phyloP scores from a whole-genome alignment of 768 basidiomycete species.

The Tulasnella sp. region DNA sequence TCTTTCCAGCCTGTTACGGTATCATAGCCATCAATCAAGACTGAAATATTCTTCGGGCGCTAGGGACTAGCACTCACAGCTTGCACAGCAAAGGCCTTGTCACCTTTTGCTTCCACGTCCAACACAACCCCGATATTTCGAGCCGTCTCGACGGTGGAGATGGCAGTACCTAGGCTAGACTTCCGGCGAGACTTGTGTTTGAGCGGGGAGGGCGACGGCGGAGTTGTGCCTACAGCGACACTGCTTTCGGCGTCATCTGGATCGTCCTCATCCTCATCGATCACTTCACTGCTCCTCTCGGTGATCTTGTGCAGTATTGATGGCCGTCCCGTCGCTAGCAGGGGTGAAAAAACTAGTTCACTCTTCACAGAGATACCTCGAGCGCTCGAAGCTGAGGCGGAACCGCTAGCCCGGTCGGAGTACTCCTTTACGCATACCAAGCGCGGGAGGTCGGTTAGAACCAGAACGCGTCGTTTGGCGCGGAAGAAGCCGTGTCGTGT shows the following conservation, averaged over 20 bases:
- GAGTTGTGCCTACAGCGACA: neutral
- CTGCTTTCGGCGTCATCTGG: neutral
- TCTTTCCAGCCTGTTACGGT: neutral
- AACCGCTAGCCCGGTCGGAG: neutral
- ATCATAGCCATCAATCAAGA: neutral
- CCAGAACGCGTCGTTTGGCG: conserved; percentile 13
- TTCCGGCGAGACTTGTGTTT: neutral
- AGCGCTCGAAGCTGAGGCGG: neutral
- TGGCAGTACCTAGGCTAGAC: neutral
- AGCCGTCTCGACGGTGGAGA: neutral
- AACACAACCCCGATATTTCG: neutral
- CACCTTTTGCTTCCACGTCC: conserved; percentile 9
- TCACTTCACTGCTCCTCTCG: neutral
- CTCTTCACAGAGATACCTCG: neutral
- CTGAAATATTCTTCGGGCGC: neutral
- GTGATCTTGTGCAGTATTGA: conserved; percentile 11
- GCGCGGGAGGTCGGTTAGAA: conserved; percentile 14
- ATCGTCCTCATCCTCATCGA: neutral
- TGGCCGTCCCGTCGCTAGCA: neutral
- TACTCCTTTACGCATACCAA: conserved; percentile 13
- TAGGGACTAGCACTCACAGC: neutral
- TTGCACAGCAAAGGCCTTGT: conserved; percentile 2
- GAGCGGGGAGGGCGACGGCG: neutral
- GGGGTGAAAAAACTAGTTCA: conserved; percentile 8
- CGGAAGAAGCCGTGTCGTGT: conserved; percentile 8